Evolutionary conservation across 306 rosid species (phyloP), one percentile per base, ranked within the genome.

Genomic region (Pterocarpus santalinus): DNA sequence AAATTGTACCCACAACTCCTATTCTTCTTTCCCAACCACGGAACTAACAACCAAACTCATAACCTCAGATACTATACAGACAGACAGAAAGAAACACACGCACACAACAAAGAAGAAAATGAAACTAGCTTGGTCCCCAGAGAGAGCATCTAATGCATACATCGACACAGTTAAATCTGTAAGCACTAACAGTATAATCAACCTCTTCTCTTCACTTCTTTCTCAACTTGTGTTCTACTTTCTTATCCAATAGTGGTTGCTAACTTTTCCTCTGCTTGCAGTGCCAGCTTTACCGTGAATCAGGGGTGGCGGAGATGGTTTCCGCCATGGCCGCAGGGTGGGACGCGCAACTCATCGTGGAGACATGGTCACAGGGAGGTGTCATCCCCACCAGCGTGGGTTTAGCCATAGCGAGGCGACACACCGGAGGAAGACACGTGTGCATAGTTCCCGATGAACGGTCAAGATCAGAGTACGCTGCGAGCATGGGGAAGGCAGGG

Each of bases 291-390:
- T 82, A 39, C 62, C 82, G 28, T 1, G 97, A 89, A 85, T 93
- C 96, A 0, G 97, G 99, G 12, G 98, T 88, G 7, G 90, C 98
- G 35, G 99, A 95, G 89, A 83, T 95, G 2, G 17, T 93, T 61
- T 89, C 99, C 1, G 97, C 99, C 62, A 93, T 93, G 97, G 96
- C 98, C 1, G 98, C 98, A 8, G 99, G 99, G 15, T 91, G 98
- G 99, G 91, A 91, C 82, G 87, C 99, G 0, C 81, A 81, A 61
- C 81, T 95, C 71, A 91, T 95, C 28, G 96, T 91, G 8, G 99
- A 95, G 86, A 93, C 99, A 8, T 91, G 99, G 99, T 91, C 97
- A 1, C 89, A 60, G 16, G 97, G 97, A 2, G 99, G 98, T 7
- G 82, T 76, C 14, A 87, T 89, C 6, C 82, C 94, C 1, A 88